Conservation (phyloP, 495 filamentous ascomycete genomes). For the Aspergillus asperescens region DNA sequence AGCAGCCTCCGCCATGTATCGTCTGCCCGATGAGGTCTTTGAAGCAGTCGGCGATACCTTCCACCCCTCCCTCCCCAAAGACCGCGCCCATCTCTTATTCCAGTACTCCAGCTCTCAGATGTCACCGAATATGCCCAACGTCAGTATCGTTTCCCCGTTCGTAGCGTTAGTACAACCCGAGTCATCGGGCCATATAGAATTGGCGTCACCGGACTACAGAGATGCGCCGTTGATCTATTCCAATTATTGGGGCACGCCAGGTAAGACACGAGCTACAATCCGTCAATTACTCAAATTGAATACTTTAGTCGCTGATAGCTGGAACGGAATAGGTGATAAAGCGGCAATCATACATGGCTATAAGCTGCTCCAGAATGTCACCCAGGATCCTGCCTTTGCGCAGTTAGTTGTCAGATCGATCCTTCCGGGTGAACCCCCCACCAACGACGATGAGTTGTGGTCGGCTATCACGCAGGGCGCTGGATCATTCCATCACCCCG, state of each 20-base stretch:
- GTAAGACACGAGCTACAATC: too few species aligned
- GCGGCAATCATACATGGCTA: too few species aligned
- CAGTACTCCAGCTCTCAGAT: background rate
- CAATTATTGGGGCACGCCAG: background rate
- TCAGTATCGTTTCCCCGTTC: background rate
- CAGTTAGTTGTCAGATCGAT: too few species aligned
- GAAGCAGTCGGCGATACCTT: background rate
- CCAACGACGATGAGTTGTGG: too few species aligned
- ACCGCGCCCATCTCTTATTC: background rate
- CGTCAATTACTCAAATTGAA: too few species aligned
- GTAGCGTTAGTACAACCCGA: background rate
- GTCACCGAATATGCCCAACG: background rate
- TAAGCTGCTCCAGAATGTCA: too few species aligned
- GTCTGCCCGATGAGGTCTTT: background rate
- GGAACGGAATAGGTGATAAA: too few species aligned
- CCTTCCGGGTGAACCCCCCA: too few species aligned
- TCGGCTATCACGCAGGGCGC: too few species aligned
- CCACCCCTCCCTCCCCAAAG: background rate
- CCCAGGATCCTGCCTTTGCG: too few species aligned
- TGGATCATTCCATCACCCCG: too few species aligned
- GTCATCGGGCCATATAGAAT: background rate
- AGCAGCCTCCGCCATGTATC: background rate
- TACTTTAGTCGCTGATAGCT: too few species aligned
- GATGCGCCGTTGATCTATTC: background rate
- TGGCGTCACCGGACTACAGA: background rate